Base-by-base conservation (phyloP, 257 asterid species). In the Solanum chiquidenum region DNA sequence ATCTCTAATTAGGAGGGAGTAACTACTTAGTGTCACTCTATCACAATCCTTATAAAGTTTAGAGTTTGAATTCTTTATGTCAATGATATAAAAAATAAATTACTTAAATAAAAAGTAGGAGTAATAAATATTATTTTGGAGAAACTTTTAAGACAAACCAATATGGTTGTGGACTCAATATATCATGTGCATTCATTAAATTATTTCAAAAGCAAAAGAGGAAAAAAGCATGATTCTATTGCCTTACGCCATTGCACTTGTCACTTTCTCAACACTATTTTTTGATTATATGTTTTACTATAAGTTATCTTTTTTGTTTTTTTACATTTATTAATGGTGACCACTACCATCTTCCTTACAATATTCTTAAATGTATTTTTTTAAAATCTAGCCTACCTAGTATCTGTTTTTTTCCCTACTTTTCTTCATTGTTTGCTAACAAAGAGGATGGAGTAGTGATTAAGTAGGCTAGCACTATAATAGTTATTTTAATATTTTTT, bases 111-210 rank as follows among this genome's bases (percentile, higher is more conserved):
- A 68, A 27, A 55, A 18, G 37, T 52, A 52, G 44, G 62, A 52
- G 62, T 12, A 13, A 23, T 23, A 34, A 5, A 73, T 34, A 38
- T 44, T 80, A 29, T 16, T 80, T 80, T 46, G 12, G 6, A 46
- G 44, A 84, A 86, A 83, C 88, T 89, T 88, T 89, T 44, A 44
- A 87, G 87, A 58, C 90, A 86, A 86, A 83, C 42, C 87, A 83
- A 79, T 34, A 66, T 23, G 34, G 87, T 86, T 27, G 87, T 86
- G 87, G 29, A 89, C 86, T 86, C 88, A 86, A 84, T 82, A 60
- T 38, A 38, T 77, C 90, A 86, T 88, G 88, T 83, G 88, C 88
- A 83, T 83, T 88, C 86, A 86, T 86, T 82, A 29, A 82, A 82
- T 82, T 27, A 82, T 5, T 29, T 29, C 11, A 29, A 82, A 82